phyloP scores from a whole-genome alignment of 2,329 filamentous ascomycete species.

The Colletotrichum phormii region DNA sequence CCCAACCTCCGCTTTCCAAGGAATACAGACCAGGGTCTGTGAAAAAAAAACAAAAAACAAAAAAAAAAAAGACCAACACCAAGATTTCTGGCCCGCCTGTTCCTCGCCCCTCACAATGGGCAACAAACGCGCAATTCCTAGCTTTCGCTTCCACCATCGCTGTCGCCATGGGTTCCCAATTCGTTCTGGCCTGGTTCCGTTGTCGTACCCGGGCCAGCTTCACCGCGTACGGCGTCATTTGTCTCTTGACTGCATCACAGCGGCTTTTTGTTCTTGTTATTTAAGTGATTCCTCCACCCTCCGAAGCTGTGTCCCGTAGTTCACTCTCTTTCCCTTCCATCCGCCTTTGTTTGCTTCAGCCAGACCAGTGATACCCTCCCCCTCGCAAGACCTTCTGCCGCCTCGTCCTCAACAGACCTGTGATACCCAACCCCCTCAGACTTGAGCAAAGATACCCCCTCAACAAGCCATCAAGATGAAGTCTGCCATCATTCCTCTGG shows the following conservation, averaged over 20 bases:
- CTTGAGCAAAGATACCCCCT: not conserved
- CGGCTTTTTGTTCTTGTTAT: conserved; percentile 14
- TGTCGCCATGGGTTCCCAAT: conserved; percentile 24
- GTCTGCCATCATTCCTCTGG: conserved; percentile 22
- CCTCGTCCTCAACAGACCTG: not conserved
- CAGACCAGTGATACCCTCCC: conserved; percentile 20
- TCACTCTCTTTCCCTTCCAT: not conserved
- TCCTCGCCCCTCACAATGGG: conserved; percentile 6
- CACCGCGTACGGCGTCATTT: conserved; percentile 33
- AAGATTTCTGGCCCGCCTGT: conserved; percentile 24
- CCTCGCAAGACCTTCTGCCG: not conserved
- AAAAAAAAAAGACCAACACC: conserved; percentile 1
- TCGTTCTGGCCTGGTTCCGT: conserved; percentile 22
- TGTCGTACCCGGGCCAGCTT: conserved; percentile 26
- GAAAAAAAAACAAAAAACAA: not conserved
- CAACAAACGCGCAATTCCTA: conserved; percentile 14
- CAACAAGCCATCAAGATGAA: conserved; percentile 11
- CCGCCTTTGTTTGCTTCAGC: conserved; percentile 16
- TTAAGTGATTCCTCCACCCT: conserved; percentile 10
- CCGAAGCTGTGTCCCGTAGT: not conserved
- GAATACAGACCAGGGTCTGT: conserved; percentile 17
- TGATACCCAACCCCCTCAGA: conserved; percentile 1
- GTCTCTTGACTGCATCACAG: conserved; percentile 29
- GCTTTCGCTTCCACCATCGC: conserved; percentile 24
- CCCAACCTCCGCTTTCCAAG: conserved; percentile 36